Base-by-base conservation (phyloP, 106 monocot species). In the Allium fistulosum region DNA sequence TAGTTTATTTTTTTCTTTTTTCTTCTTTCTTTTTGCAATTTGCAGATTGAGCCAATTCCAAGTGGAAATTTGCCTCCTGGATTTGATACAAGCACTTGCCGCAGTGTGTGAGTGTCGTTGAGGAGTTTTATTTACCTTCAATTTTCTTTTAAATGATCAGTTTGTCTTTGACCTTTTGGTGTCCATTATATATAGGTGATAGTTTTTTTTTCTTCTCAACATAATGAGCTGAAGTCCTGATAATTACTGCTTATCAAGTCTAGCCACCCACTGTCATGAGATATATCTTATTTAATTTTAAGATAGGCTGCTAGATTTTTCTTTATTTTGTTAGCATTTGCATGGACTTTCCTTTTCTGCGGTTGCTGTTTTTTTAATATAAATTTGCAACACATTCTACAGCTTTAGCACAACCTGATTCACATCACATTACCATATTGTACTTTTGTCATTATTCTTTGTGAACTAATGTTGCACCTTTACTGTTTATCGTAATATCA, bases 1-100 rank as follows among this genome's bases (percentile, higher is more conserved):
- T 49, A 7, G n/a, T 52, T 50, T 68, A n/a, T 53, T 67, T 13
- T 71, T 83, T 81, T 65, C 17, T 59, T 73, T 74, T 55, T 78
- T 88, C 56, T 71, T 81, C 83, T 78, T 72, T 80, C 72, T 48
- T 85, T 83, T 72, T 22, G 22, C 68, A 69, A 82, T 79, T 90
- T 84, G 84, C 95, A 91, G 95, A 91, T 91, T 84, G 95, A 96
- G 76, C 95, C 95, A 46, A 80, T 91, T 46, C 85, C 85, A 76
- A 91, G 95, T 79, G 91, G 95, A 81, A 96, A 96, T 82, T 84
- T 88, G 65, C 91, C 91, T 80, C 91, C 95, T 79, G 88, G 88
- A 8, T 91, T 91, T 96, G 95, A 96, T 91, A 64, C 91, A 58
- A 86, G 77, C 82, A 81, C 91, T 81, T 91, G 95, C 81, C 95